Evolutionary conservation across 352 stramenopile species (phyloP).

Genomic region (Globisporangium takayamanum): DNA sequence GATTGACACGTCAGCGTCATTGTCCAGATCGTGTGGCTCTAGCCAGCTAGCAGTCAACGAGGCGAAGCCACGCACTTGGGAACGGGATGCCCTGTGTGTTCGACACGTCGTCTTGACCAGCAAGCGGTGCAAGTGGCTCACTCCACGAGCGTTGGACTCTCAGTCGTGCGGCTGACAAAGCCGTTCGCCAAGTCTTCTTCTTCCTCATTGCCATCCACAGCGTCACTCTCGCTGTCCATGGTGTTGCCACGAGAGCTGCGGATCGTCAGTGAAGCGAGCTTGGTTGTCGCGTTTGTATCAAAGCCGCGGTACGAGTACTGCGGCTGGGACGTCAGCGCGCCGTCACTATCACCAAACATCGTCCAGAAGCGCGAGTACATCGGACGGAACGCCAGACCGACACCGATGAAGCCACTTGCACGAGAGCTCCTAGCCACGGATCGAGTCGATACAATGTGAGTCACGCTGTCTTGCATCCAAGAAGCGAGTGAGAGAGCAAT

Average conservation of each 20-base stretch:
- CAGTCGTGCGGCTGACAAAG: constrained; percentile 1
- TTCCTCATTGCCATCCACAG: not conserved
- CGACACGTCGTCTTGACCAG: constrained; percentile 18
- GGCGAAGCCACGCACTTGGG: constrained; percentile 23
- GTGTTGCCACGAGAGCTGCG: not conserved
- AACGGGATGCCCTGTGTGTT: constrained; percentile 48
- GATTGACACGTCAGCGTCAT: not conserved
- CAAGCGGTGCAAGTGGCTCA: constrained; percentile 37
- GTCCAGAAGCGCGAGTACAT: constrained; percentile 35
- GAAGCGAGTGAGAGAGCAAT: not conserved
- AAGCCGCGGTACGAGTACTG: constrained; percentile 23
- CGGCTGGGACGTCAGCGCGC: not conserved
- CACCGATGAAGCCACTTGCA: constrained; percentile 48
- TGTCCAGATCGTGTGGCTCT: not conserved
- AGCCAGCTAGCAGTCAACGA: not conserved
- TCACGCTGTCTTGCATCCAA: not conserved
- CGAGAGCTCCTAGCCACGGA: constrained; percentile 19
- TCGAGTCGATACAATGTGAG: not conserved
- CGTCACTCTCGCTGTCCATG: not conserved
- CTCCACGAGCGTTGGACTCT: constrained; percentile 25
- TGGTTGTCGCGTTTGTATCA: constrained; percentile 4
- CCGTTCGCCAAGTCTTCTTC: constrained; percentile 7
- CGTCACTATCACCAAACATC: constrained; percentile 10
- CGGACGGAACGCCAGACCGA: constrained; percentile 33
- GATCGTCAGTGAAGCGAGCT: constrained; percentile 8